Conservation (phyloP, 768 basidiomycete genomes). For the Tylopilus vinaceipallidus region DNA sequence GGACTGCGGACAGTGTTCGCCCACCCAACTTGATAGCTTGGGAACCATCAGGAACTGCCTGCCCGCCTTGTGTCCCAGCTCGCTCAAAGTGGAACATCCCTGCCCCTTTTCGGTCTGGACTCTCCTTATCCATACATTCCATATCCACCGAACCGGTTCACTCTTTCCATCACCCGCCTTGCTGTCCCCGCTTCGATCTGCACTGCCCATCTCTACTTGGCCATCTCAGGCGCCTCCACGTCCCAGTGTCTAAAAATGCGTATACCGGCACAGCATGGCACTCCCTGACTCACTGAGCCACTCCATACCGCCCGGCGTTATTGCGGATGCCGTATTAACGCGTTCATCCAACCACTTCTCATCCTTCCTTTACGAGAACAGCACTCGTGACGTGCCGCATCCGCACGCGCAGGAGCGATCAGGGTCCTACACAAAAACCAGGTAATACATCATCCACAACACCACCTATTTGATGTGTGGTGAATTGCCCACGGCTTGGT, state of each 20-base stretch:
- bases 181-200: constrained; percentile 10
- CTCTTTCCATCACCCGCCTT: not conserved
- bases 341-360: not conserved
- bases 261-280: constrained; percentile 2
- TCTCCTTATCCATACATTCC: constrained; percentile 20
- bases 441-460: constrained; percentile 3
- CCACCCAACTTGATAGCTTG: constrained; percentile 16
- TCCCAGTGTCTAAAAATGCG: not conserved
- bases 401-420: constrained; percentile 18
- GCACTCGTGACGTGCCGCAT: constrained; percentile 1
- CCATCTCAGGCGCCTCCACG: constrained; percentile 6
- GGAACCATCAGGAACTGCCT: constrained; percentile 30
- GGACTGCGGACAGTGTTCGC: constrained; percentile 1
- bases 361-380: constrained; percentile 11
- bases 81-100: constrained; percentile 16
- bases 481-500: constrained; percentile 1
- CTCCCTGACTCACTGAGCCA: not conserved
- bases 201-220: constrained; percentile 15
- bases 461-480: constrained; percentile 3
- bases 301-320: constrained; percentile 15
- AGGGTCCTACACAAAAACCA: constrained; percentile 6
- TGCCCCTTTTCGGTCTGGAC: constrained; percentile 9
- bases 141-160: constrained; percentile 14
- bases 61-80: constrained; percentile 28
- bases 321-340: constrained; percentile 19